Base-by-base conservation (phyloP, 139 green algal genomes). In the Marvania coccoides region DNA sequence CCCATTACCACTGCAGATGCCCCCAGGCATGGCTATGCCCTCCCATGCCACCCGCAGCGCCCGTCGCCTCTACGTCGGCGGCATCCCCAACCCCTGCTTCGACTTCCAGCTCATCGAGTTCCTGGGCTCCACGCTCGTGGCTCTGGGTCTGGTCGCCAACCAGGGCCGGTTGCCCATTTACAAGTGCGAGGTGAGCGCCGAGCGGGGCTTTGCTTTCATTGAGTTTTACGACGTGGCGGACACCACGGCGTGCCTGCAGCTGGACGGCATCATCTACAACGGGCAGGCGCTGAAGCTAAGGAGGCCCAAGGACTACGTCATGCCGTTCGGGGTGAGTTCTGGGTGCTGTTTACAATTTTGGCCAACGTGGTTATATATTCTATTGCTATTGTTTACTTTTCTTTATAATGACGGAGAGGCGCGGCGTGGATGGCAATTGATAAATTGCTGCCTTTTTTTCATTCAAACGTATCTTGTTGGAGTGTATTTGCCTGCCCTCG, bases 31-130 rank as follows among this genome's bases (percentile, higher is more conserved):
- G 15, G 45, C 37, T 34, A 34, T 48, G 36, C 57, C 65, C 39
- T 59, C 15, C 53, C 68, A 74, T 40, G 47, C 55, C 35, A 74
- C 68, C 6, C 68, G 68, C 31, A 58, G 57, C 31, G 6, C 14
- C n/a, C 45, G 68, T 30, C 58, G 68, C 29, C 58, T 74, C 24
- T 74, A 74, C 24, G 59, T 74, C 6, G 68, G 68, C 31, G 46
- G 68, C 68, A 36, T 74, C 24, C 68, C 68, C 46, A 38, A 12
- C 8, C 68, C 68, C 61, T 74, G 68, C 68, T 74, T 68, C 47
- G 68, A 74, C 61, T 74, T 69, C 68, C 65, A 70, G 61, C 68
- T 74, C 4, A 61, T 33, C 13, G 61, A 58, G 33, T 74, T 74
- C 54, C 26, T 74, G 2, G 3, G 23, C 19, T 46, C 28, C 24